A percentile compares a stretch with the other conserved stretches of the same genome.
Conservation (phyloP, 352 stramenopile genomes). For the Pythium vanterpoolii region DNA sequence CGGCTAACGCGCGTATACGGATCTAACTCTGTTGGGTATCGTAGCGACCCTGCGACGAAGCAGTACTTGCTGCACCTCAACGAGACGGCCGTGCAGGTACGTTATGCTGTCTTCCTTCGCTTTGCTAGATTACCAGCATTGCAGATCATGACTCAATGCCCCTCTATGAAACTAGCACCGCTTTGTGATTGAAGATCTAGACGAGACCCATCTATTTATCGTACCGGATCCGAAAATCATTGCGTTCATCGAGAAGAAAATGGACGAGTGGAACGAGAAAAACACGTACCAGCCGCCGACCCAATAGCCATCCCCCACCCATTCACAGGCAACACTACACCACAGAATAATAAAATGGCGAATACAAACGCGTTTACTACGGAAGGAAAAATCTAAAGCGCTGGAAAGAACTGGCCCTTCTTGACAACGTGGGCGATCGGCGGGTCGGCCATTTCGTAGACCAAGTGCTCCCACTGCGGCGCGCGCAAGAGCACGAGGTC, state of each 20-base stretch:
- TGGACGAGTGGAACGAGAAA: constrained; percentile 88
- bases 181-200: constrained; percentile 87
- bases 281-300: constrained; percentile 86
- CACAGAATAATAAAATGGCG: background rate
- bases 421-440: constrained; percentile 80
- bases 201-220: constrained; percentile 86
- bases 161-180: constrained; percentile 40
- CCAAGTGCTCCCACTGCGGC: constrained; percentile 77
- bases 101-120: background rate
- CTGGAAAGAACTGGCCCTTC: constrained; percentile 37
- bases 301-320: constrained; percentile 23
- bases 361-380: background rate
- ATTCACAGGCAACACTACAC: background rate
- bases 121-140: background rate
- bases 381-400: background rate
- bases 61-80: constrained; percentile 85
- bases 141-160: background rate
- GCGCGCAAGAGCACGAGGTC: constrained; percentile 70
- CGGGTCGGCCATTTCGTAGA: constrained; percentile 84
- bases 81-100: constrained; percentile 77
- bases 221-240: constrained; percentile 79
- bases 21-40: background rate
- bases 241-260: constrained; percentile 85
- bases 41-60: constrained; percentile 79
- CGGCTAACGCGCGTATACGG: background rate